These are phyloP conservation scores for Diddensiella caesifluorescens DNA, from an alignment of 805 yeast species.

Conservation along the genomic window DNA sequence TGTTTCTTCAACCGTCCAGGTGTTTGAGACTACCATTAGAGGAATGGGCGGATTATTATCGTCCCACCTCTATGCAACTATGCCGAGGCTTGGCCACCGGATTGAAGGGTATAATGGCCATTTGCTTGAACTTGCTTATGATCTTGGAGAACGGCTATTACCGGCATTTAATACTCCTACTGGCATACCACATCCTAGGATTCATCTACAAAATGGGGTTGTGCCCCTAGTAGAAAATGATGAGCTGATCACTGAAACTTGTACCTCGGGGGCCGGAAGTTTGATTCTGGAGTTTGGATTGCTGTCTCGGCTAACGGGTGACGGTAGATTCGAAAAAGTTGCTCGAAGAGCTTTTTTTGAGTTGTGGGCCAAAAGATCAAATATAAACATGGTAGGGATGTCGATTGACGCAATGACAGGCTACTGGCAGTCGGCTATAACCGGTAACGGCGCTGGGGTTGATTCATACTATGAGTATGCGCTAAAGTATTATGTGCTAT, in stretches of 20 bases:
- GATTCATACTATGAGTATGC: conserved; percentile 92
- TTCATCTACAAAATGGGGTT: conserved; percentile 57
- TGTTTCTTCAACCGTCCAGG: conserved; percentile 70
- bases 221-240: conserved; percentile 17
- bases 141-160: conserved; percentile 64
- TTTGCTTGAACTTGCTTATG: conserved; percentile 64
- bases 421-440: conserved; percentile 50
- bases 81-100: conserved; percentile 40
- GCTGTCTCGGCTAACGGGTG: conserved; percentile 69
- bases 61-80: conserved; percentile 66
- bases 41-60: conserved; percentile 77
- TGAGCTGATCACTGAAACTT: conserved; percentile 49
- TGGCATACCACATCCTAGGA: conserved; percentile 74
- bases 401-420: conserved; percentile 57
- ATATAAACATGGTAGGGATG: conserved; percentile 69
- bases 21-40: conserved; percentile 80
- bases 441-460: conserved; percentile 87
- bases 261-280: conserved; percentile 83
- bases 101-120: conserved; percentile 59
- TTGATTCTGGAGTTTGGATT: conserved; percentile 77
- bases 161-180: conserved; percentile 60
- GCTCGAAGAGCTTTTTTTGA: conserved; percentile 60
- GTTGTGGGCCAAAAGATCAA: conserved; percentile 63
- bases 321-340: conserved; percentile 58
- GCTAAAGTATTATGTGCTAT: conserved; percentile 66